Base-by-base conservation (phyloP, 768 basidiomycete genomes). In the Boletus patriciae region DNA sequence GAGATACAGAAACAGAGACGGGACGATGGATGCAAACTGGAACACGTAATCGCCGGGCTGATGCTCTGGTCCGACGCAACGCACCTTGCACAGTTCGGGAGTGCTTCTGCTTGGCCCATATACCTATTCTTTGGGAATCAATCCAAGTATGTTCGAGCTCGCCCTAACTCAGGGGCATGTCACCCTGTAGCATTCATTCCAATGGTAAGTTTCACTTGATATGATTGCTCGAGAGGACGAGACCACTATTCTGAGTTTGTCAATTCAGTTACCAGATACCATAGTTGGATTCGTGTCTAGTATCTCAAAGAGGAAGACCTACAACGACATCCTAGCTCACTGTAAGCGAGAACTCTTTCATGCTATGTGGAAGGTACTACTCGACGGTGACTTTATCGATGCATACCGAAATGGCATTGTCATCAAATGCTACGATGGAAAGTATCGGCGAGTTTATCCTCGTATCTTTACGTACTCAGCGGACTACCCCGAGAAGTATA, bases 401-500 rank as follows among this genome's bases (percentile, higher is more conserved):
- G 64, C 63, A 0, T 71, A 70, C 25, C 6, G 9, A 23, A 40
- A 69, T 49, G 69, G 71, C 0, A 63, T 70, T 1, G 64, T 70
- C 0, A 52, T 69, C 7, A 41, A 13, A 3, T 72, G 70, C 34
- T 31, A 46, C 6, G 66, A 72, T 50, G 66, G 67, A 12, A 47
- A 60, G 10, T 16, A 44, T 8, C 54, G 62, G 0, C 48, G 62
- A 16, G 47, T 73, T 1, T 75, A 64, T 36, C 68, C 68, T 3
- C 54, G 63, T 0, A 62, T 75, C 0, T 69, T 75, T 27, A 73
- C 71, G 1, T 75, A 75, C 43, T 68, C 70, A 4, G 72, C 71
- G 0, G 70, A 76, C 47, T 76, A 76, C 41, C 74, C 74, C 0
- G 73, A 77, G 25, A 77, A 77, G 75, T 74, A 44, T 7, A 3